These are phyloP conservation scores for Lipomyces oligophaga DNA, from an alignment of 805 yeast species.

Conservation along the genomic window DNA sequence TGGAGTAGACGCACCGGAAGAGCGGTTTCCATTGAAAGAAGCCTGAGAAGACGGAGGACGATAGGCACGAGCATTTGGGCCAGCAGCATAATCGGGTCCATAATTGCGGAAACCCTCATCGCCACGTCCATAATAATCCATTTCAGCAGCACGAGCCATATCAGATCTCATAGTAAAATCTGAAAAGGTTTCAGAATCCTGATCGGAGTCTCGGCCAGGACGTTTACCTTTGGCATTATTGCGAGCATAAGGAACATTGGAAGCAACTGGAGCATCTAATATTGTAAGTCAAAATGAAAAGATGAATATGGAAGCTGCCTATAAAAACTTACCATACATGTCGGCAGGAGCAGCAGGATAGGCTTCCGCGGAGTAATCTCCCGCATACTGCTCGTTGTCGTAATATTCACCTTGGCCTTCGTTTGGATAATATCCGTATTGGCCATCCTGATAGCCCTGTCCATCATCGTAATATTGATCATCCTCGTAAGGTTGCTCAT, in stretches of 20 bases:
- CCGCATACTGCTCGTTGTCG: slow-evolving; percentile 21
- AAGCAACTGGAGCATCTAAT: slow-evolving; percentile 38
- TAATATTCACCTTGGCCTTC: slow-evolving; percentile 31
- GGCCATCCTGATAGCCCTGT: slow-evolving; percentile 15
- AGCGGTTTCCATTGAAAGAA: slow-evolving; percentile 79
- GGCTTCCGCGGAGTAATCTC: slow-evolving; percentile 40
- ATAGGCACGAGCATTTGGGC: slow-evolving; percentile 32
- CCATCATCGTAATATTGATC: slow-evolving; percentile 38
- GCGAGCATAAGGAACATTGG: slow-evolving; percentile 21
- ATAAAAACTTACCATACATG: slow-evolving; percentile 38
- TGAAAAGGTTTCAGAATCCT: slow-evolving; percentile 40
- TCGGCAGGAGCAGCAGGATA: slow-evolving; percentile 44
- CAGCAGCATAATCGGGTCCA: too few relatives aligned
- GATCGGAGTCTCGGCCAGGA: slow-evolving; percentile 34
- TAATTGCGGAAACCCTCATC: slow-evolving; percentile 34
- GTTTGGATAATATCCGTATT: slow-evolving; percentile 28
- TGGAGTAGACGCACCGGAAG: slow-evolving; percentile 94
- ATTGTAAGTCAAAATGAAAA: neutral
- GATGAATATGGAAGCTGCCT: neutral
- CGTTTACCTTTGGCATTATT: slow-evolving; percentile 25
- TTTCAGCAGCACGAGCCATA: slow-evolving; percentile 38
- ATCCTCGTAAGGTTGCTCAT: slow-evolving; percentile 41
- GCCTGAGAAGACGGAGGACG: slow-evolving; percentile 46
- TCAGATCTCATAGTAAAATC: slow-evolving; percentile 46
- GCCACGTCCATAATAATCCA: slow-evolving; percentile 41